phyloP scores from a whole-genome alignment of 148 eudicot species.

The Simmondsia chinensis region DNA sequence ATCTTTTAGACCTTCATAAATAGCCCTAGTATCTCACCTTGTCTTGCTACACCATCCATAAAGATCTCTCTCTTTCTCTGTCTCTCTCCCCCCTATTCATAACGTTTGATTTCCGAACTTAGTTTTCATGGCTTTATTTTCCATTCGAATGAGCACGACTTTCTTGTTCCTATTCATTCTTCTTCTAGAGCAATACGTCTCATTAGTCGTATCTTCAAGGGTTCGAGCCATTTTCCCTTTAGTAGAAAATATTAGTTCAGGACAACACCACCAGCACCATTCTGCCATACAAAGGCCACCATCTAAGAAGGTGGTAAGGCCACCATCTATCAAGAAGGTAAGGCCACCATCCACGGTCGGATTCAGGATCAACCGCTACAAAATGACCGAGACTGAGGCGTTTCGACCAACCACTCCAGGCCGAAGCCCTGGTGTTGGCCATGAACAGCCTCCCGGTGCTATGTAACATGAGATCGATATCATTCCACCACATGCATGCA shows the following conservation, averaged over 20 bases:
- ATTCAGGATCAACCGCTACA: constrained; percentile 21
- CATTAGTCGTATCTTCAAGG: too few relatives aligned
- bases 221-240: too few relatives aligned
- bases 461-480: background rate
- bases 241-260: too few relatives aligned
- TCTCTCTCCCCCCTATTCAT: too few relatives aligned
- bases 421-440: constrained; percentile 47
- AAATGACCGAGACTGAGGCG: constrained; percentile 25
- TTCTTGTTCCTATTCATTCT: constrained; percentile 1
- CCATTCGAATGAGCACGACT: background rate
- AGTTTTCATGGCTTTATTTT: constrained; percentile 9
- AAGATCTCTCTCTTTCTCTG: too few relatives aligned
- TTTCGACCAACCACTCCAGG: constrained; percentile 48
- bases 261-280: too few relatives aligned
- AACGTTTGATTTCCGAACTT: background rate
- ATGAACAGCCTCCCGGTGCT: constrained; percentile 33
- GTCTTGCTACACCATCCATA: background rate
- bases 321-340: constrained; percentile 6
- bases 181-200: constrained; percentile 9
- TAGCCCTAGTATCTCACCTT: constrained; percentile 18
- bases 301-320: background rate
- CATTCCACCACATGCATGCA: too few relatives aligned
- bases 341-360: constrained; percentile 4
- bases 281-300: constrained; percentile 8
- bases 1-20: constrained; percentile 17